Base-by-base conservation (phyloP, 1,139 yeast species). In the Pichia sp. region DNA sequence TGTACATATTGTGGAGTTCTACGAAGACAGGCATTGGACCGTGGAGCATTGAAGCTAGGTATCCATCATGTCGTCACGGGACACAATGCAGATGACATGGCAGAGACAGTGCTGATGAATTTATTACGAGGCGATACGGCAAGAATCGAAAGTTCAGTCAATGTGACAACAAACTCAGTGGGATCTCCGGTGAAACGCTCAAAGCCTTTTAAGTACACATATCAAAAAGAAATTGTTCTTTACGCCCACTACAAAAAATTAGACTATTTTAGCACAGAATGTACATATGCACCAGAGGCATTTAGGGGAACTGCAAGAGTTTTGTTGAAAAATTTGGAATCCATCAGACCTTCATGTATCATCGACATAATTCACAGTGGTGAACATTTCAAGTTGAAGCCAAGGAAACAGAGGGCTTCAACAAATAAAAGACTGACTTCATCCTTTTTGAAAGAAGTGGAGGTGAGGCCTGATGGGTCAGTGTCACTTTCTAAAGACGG, bases 21-120 rank as follows among this genome's bases (percentile, higher is more conserved):
- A 55, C 76, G 99, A 67, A 78, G 99, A 60, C 99, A 95, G 68
- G 98, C 99, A 0, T 73, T 95, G 48, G 99, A 95, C 68, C 75
- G 99, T 60, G 99, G 99, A 1, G 97, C 98, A 1, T 85, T 87
- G n/a, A 86, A 84, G 64, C 72, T 93, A 36, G 90, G 85, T 0
- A 90, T 95, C 47, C 75, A 78, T 56, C 99, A 95, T 69, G 95
- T 95, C 39, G 96, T 95, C 2, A 95, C 99, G 0, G 99, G 99
- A 2, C 99, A 95, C 69, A 95, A 95, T 68, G 99, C 99, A 0
- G 99, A 95, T 67, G 99, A 95, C 69, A 87, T 95, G 87, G 99
- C 99, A 0, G 99, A 95, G 66, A 95, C 99, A 0, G 96, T 95
- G 3, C 70, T 95, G 54, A 91, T 95, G 98, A 95, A 95, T 68